Base-by-base conservation (phyloP, 1,284 basidiomycete species). In the Cutaneotrichosporon cavernicola region DNA sequence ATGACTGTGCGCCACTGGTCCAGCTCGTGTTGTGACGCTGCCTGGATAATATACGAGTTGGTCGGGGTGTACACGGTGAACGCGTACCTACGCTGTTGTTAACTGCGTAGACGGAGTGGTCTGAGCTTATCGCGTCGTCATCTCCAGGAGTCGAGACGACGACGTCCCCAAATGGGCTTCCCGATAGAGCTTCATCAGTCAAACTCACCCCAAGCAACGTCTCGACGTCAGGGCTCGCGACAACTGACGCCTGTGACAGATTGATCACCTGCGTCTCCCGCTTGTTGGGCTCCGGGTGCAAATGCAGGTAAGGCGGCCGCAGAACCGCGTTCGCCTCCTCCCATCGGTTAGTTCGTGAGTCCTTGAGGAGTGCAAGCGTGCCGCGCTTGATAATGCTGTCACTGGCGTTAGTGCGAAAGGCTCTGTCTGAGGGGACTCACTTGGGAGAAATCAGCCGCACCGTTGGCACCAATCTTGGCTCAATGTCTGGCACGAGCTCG, bases 281-380 rank as follows among this genome's bases (percentile, higher is more conserved):
- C 78, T 97, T 92, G 68, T 88, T 87, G 9, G 88, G 89, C 68
- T 88, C 87, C 34, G 86, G 84, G 81, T 95, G 97, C 63, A 97
- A 84, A 73, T 93, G 88, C 5, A 98, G 84, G 79, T 96, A 95
- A 0, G 96, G 96, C 92, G 93, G 86, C 76, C 88, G 86, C n/a
- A 98, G 84, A 14, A 93, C 90, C 75, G 96, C 94, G 87, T 90
- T 92, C 52, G 88, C 83, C 74, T 86, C 87, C 69, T 88, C 86
- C 95, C 96, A 98, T 21, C 82, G 76, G 74, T 93, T 88, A 68
- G 87, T 86, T 38, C 85, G 86, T 8, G 92, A 90, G 76, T 97
- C 88, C 31, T 85, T 85, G 65, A 97, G 84, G 66, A 95, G 85
- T 77, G 87, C 81, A 58, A 97, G 82, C 74, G 89, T 84, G 6